phyloP scores from a whole-genome alignment of 352 stramenopile genomes.

The Phytophthora ramorum region DNA sequence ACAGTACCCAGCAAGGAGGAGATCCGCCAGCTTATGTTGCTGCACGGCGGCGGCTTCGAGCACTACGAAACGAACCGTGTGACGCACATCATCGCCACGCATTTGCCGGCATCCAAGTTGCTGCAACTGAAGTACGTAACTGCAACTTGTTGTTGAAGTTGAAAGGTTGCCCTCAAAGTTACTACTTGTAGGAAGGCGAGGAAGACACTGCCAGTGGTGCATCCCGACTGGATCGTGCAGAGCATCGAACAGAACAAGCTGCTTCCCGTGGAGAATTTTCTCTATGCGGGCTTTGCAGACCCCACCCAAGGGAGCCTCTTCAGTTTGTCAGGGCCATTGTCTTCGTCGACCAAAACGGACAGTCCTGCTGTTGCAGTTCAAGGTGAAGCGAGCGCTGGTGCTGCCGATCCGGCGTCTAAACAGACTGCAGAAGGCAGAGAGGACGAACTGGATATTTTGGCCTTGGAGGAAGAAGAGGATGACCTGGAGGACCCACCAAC shows the following conservation, averaged over 20 bases:
- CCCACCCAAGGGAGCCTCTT: slow-evolving; percentile 63
- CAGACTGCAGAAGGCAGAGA: neutral
- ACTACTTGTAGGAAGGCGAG: slow-evolving; percentile 52
- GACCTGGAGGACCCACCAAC: slow-evolving; percentile 1
- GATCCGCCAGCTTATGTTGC: slow-evolving; percentile 79
- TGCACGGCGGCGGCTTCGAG: slow-evolving; percentile 87
- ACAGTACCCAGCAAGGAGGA: slow-evolving; percentile 86
- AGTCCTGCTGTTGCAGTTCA: slow-evolving; percentile 6
- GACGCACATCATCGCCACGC: slow-evolving; percentile 90
- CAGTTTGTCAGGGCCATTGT: slow-evolving; percentile 5
- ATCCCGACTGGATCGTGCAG: slow-evolving; percentile 93
- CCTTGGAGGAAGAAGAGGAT: slow-evolving; percentile 11
- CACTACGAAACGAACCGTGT: slow-evolving; percentile 88
- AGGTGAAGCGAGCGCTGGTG: slow-evolving; percentile 9
- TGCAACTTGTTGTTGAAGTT: slow-evolving; percentile 23
- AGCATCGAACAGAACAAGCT: slow-evolving; percentile 80
- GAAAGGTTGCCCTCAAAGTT: neutral
- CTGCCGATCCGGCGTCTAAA: slow-evolving; percentile 19
- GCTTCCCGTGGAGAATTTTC: slow-evolving; percentile 81
- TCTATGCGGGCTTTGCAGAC: slow-evolving; percentile 87
- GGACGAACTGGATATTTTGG: slow-evolving; percentile 14
- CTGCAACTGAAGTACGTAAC: slow-evolving; percentile 79
- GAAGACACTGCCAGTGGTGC: slow-evolving; percentile 76
- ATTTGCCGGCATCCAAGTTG: slow-evolving; percentile 86
- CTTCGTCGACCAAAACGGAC: neutral